phyloP scores from a whole-genome alignment of 1,284 basidiomycete genomes.

The Tilletia horrida region DNA sequence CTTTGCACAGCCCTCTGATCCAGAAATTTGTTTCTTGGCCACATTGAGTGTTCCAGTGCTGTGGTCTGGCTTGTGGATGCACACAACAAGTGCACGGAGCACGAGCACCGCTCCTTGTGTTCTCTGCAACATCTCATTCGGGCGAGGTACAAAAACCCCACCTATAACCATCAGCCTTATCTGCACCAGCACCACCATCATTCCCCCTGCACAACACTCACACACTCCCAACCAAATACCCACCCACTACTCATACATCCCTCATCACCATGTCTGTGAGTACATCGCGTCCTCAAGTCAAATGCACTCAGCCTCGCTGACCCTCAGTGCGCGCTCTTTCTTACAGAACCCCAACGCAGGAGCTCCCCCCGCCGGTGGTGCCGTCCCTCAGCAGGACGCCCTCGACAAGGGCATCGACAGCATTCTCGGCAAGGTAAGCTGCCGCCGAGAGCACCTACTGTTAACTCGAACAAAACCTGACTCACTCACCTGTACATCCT shows the following conservation, averaged over 20 bases:
- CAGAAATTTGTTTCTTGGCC: too few relatives aligned
- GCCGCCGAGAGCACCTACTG: constrained; percentile 30
- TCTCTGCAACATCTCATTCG: too few relatives aligned
- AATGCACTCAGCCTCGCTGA: neutral
- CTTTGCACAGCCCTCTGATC: too few relatives aligned
- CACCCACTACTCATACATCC: neutral
- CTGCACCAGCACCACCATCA: constrained; percentile 17
- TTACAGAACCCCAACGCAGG: neutral
- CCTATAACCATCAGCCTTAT: too few relatives aligned
- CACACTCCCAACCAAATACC: neutral
- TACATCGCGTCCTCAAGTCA: neutral
- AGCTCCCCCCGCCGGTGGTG: constrained; percentile 12
- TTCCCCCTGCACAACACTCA: constrained; percentile 19
- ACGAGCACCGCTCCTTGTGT: too few relatives aligned
- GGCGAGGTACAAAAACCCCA: too few relatives aligned
- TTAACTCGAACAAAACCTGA: neutral
- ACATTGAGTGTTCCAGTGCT: too few relatives aligned
- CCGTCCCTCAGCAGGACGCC: constrained; percentile 35
- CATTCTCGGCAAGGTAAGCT: constrained; percentile 27
- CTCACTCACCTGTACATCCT: too few relatives aligned
- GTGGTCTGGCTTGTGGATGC: too few relatives aligned
- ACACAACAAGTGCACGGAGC: too few relatives aligned
- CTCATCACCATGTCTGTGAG: constrained; percentile 6
- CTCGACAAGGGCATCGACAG: constrained; percentile 41
- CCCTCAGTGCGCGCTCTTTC: too few relatives aligned